A percentile compares a stretch with the other conserved stretches of the same genome.
These are phyloP conservation scores for Novymonas esmeraldas DNA, from an alignment of 208 protist genomes.

Conservation along the genomic window DNA sequence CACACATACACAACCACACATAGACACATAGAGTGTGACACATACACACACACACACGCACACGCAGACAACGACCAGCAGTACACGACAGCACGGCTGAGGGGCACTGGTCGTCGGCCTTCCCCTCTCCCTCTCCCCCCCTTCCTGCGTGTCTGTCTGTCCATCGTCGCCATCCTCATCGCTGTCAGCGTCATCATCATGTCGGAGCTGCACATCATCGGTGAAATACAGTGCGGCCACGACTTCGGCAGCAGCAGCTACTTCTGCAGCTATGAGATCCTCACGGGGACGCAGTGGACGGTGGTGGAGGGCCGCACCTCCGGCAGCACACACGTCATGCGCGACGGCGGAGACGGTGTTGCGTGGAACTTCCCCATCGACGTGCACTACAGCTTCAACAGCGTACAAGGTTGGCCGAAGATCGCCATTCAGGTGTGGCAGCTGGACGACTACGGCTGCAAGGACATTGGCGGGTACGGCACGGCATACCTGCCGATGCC, in stretches of 20 bases:
- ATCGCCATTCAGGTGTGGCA: conserved; percentile 90
- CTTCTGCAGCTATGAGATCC: conserved; percentile 86
- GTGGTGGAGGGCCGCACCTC: conserved; percentile 67
- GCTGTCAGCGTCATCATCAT: too few species aligned
- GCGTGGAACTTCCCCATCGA: conserved; percentile 87
- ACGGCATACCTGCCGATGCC: conserved; percentile 82
- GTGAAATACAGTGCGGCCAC: conserved; percentile 67
- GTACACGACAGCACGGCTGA: too few species aligned
- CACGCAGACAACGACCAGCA: too few species aligned
- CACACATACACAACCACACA: too few species aligned
- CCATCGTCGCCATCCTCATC: not conserved
- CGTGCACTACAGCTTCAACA: conserved; percentile 77
- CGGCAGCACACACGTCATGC: conserved; percentile 88
- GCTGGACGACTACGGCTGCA: conserved; percentile 82
- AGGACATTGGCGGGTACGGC: conserved; percentile 88
- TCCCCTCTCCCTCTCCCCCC: not conserved
- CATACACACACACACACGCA: too few species aligned
- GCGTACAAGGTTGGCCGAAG: conserved; percentile 89
- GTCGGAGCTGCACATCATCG: conserved; percentile 89
- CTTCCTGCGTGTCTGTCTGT: not conserved
- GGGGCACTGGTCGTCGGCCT: too few species aligned
- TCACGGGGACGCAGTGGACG: conserved; percentile 77
- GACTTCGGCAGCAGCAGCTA: conserved; percentile 67
- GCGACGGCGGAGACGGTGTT: conserved; percentile 43
- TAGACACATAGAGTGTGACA: too few species aligned